Evolutionary conservation across 176 grass and related monocot genomes (phyloP), one percentile per base, ranked within the genome.

Genomic region (Triticum dicoccoides): DNA sequence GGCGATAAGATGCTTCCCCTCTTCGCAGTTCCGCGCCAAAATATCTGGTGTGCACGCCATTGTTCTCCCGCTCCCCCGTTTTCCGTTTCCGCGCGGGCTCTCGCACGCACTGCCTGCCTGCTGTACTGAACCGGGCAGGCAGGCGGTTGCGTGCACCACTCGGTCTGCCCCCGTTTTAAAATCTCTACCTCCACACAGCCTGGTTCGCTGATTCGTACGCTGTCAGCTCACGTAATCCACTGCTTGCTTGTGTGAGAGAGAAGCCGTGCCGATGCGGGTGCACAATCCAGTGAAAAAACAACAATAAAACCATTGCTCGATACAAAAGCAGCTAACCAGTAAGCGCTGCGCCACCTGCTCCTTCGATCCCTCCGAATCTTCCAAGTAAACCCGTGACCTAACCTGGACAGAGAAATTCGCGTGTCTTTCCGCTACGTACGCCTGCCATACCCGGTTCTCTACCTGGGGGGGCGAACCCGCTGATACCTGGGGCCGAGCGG

Each of bases 351-450:
- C 39, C 80, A n/a, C 42, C 80, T 80, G 64, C 33, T 54, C 42
- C 18, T 72, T 15, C 15, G 47, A 82, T 85, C 64, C 70, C 32
- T 41, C 37, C 29, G 90, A 78, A 92, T 89, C 86, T 89, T 85
- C 86, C 54, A 83, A 78, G 69, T 73, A 10, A 86, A 82, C 83
- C 86, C 82, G 86, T 90, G 79, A 87, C 71, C 79, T 38, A 56
- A 54, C 61, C 47, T 12, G 33, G 24, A 11, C 54, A 12, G 9
- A 14, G 24, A 62, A 30, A 37, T 42, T 17, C 61, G 1, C 38
- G 29, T 0, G 9, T 47, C 79, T 47, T 45, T 5, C 33, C n/a
- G 51, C 12, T 44, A 65, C 78, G 10, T 18, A 42, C 78, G 13
- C 0, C 8, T 1, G 1, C 21, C 1, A 0, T 29, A 64, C 59